Base-by-base conservation (phyloP, 1,284 basidiomycete genomes). In the Boletus holoroseus region DNA sequence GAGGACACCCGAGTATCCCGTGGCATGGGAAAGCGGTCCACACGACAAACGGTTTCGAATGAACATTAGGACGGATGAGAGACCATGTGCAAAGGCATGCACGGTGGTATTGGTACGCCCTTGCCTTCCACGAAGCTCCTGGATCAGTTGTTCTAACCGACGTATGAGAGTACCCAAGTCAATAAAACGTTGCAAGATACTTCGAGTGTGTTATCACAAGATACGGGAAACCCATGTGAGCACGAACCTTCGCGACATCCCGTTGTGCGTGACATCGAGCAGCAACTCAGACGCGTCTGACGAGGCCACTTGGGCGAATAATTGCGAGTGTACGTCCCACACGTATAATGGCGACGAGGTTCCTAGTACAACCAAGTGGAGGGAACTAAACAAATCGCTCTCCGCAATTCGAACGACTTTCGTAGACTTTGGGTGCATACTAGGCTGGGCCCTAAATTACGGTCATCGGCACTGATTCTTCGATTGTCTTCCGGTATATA, bases 61-160 rank as follows among this genome's bases (percentile, higher is more conserved):
- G 57, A 73, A 77, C 7, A 69, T 65, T 1, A 86, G 65, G 8
- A 78, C 71, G 0, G 76, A 77, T 1, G 82, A 78, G 5, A 88
- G 67, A 0, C 79, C 73, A 60, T 89, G 83, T 0, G 76, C 73
- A 58, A 88, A 84, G 6, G 85, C 81, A 60, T 86, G 78, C 8
- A 79, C 65, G 8, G 78, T 79, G 6, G 83, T 74, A 6, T 73
- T 76, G 46, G 73, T 71, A 34, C 63, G 70, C 12, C 69, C 67
- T 50, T 70, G 72, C 53, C 76, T 76, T 30, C 55, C 57, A 41
- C 75, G 72, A 32, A 81, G 61, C 5, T 58, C 52, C n/a, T 63
- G 63, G 3, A 78, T 57, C 12, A 85, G 60, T 1, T 69, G 65
- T 43, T 89, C 85, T 3, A 88, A 59, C n/a, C 86, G 76, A 44